These are phyloP conservation scores for Actinomucor elegans DNA, from an alignment of 371 early-diverging fungal species.

Conservation along the genomic window DNA sequence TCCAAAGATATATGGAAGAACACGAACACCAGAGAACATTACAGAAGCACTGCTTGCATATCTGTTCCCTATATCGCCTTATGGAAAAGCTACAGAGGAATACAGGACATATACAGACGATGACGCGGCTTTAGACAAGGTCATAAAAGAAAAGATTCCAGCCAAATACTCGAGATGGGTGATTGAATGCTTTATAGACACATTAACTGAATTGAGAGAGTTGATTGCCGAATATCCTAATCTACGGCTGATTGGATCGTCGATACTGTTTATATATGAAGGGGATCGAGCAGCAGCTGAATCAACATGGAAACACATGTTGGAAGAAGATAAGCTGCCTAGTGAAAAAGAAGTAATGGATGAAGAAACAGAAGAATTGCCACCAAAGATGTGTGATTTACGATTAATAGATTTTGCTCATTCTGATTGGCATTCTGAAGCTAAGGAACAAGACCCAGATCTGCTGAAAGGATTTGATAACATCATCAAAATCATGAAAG, in stretches of 20 bases:
- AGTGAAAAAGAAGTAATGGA: slow-evolving; percentile 29
- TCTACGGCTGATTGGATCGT: slow-evolving; percentile 62
- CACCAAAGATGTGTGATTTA: slow-evolving; percentile 56
- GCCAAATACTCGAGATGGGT: slow-evolving; percentile 52
- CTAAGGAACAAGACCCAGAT: slow-evolving; percentile 34
- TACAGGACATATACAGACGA: slow-evolving; percentile 7
- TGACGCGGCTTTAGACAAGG: background rate
- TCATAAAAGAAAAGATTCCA: slow-evolving; percentile 6
- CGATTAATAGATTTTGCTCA: slow-evolving; percentile 81
- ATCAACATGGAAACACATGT: slow-evolving; percentile 37
- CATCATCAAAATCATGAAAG: slow-evolving; percentile 21
- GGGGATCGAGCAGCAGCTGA: slow-evolving; percentile 58
- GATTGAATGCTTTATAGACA: slow-evolving; percentile 61
- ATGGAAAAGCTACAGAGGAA: slow-evolving; percentile 23
- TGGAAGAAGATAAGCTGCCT: slow-evolving; percentile 37
- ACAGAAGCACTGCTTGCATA: slow-evolving; percentile 46
- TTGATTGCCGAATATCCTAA: slow-evolving; percentile 45
- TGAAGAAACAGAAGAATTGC: slow-evolving; percentile 49
- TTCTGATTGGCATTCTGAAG: slow-evolving; percentile 53
- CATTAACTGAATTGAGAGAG: slow-evolving; percentile 54
- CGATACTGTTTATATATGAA: slow-evolving; percentile 74
- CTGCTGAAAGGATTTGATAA: slow-evolving; percentile 36
- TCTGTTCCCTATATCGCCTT: slow-evolving; percentile 44
- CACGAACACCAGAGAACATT: slow-evolving; percentile 40
- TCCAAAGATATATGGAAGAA: slow-evolving; percentile 44